Base-by-base conservation (phyloP, 1,139 yeast species). In the Magnusiomyces sp. region DNA sequence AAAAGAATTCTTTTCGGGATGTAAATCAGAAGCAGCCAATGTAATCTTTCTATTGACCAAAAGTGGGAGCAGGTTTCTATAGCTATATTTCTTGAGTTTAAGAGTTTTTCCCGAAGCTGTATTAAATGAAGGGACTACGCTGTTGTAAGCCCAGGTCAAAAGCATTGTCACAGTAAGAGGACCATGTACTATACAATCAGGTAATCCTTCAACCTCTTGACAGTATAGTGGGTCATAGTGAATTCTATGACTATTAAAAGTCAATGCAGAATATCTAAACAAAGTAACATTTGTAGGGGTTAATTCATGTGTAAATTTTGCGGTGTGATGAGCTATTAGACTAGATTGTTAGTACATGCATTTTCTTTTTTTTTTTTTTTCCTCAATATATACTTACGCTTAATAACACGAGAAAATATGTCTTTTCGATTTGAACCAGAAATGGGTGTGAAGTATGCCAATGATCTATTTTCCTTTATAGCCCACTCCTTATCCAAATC, bases 181-280 rank as follows among this genome's bases (percentile, higher is more conserved):
- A 0, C 96, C 98, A 43, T 86, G 96, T 0, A 84, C 83, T 0
- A 92, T 68, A 0, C 81, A 62, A 39, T 72, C 72, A 0, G 82
- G 80, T 46, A 87, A 76, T 0, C 77, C 74, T 59, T 92, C 97
- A 1, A 61, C 60, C 0, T 62, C 50, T 5, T 55, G 61, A 27
- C 85, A 73, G 61, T 86, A 86, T 0, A 58, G 58, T 1, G 66
- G 65, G 60, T 86, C 86, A 62, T 79, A 79, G 64, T 92, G 98
- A 42, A 92, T 86, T 51, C 76, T 75, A 64, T 92, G 98, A 5
- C 92, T 73, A 62, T 92, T 92, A 67, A 80, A 80, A 0, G 94
- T 81, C 50, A 90, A 65, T 36, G 84, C 81, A 43, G 92, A 81
- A 66, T 80, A 87, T 53, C 88, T 70, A 58, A 81, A 71, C 19